Evolutionary conservation across 2,329 filamentous ascomycete species (phyloP), one percentile per base, ranked within the genome.

Genomic region (Nakataea oryzae): DNA sequence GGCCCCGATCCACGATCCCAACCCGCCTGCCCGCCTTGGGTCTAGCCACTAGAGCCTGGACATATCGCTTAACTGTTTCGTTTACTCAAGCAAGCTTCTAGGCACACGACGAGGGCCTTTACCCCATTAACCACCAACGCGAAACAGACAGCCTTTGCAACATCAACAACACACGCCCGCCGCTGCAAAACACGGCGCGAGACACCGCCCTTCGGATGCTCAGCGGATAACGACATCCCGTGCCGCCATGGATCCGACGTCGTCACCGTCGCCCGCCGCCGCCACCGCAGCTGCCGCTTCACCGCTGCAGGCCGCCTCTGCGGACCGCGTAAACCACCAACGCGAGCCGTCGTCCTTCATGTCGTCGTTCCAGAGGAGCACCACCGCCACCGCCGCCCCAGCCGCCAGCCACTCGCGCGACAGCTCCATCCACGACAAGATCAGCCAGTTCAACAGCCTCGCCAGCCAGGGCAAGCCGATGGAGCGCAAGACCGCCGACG

Each of bases 361-460:
- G 62, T 72, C 76, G 66, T 69, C 74, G 29, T 70, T 75, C 54
- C 63, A 64, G 13, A n/a, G 47, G 58, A 54, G 60, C 2, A 62
- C 64, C 60, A 61, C 57, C 58, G 58, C 50, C 56, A 68, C 68
- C 57, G 4, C 14, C 41, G 41, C 13, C 41, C 73, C 70, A 65
- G 70, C 64, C 69, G 76, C 75, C 65, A 76, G 75, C 63, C 76
- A 78, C 69, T 74, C 73, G 21, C 79, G 84, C 65, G 83, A 85
- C 64, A 85, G 82, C 67, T 83, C 84, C 27, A 85, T 89, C 7
- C 79, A 86, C 67, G 84, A 87, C 64, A 85, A 86, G 69, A 87
- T 90, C 65, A 86, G 84, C 69, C 88, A 89, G 73, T 90, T 91
- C 74, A 89, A 91, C 75, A 83, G 79, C 63, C 78, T 91, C 47